phyloP scores from a whole-genome alignment of 495 filamentous ascomycete species.

The Neurospora sp. region DNA sequence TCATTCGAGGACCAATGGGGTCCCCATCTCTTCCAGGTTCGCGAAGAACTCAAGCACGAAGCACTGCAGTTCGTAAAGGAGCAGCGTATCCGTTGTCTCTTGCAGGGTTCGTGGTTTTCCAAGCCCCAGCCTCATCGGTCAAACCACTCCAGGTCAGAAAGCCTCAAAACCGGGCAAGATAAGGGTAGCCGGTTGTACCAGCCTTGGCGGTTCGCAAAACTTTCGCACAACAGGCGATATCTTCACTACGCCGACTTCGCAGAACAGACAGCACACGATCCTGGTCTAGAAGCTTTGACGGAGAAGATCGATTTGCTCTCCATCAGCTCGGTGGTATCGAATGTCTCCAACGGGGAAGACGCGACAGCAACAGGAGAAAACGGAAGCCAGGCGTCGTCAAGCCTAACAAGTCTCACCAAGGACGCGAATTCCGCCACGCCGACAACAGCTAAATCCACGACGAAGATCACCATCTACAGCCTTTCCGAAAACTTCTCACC shows the following conservation, averaged over 20 bases:
- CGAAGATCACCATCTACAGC: conserved; percentile 88
- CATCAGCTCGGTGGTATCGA: conserved; percentile 88
- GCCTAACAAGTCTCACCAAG: conserved; percentile 21
- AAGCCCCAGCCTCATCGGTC: conserved; percentile 30
- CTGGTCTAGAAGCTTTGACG: conserved; percentile 60
- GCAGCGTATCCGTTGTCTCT: conserved; percentile 84
- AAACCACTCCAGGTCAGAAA: not conserved
- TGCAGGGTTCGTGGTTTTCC: conserved; percentile 86
- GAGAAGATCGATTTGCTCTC: conserved; percentile 85
- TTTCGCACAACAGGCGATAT: conserved; percentile 85
- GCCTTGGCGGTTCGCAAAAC: conserved; percentile 70
- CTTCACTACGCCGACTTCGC: conserved; percentile 90
- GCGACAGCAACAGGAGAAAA: conserved; percentile 6
- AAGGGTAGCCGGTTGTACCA: conserved; percentile 21
- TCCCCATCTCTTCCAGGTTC: conserved; percentile 74
- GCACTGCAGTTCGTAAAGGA: conserved; percentile 94
- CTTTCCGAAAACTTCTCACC: conserved; percentile 32
- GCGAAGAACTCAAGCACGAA: conserved; percentile 87
- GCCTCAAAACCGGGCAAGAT: conserved; percentile 12
- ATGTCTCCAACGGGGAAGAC: conserved; percentile 58
- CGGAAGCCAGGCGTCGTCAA: conserved; percentile 8
- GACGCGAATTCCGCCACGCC: conserved; percentile 10
- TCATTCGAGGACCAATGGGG: conserved; percentile 94
- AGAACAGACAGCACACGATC: conserved; percentile 49
- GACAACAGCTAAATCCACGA: conserved; percentile 41